These are phyloP conservation scores for Saccharum hybrid DNA, from an alignment of 202 grass and related monocot genomes.

Conservation along the genomic window DNA sequence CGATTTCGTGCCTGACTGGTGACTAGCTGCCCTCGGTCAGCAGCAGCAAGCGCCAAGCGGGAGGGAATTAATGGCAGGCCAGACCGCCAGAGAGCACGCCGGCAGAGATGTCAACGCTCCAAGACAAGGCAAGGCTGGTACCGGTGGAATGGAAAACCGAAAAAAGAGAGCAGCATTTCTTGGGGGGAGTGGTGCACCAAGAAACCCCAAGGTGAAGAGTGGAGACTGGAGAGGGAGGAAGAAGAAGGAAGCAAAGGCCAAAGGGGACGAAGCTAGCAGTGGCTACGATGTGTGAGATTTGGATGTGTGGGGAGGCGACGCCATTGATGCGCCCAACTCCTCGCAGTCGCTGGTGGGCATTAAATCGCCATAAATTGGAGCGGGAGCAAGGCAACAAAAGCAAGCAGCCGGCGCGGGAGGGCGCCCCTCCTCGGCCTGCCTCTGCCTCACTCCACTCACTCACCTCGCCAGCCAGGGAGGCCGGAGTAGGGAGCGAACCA, in stretches of 20 bases:
- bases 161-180: conserved; percentile 33
- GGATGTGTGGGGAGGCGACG: conserved; percentile 38
- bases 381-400: conserved; percentile 52
- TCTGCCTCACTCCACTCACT: neutral
- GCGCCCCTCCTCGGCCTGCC: too few species aligned
- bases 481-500: neutral
- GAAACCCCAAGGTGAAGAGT: conserved; percentile 13
- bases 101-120: conserved; percentile 37
- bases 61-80: conserved; percentile 34
- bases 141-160: neutral
- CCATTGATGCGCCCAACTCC: conserved; percentile 50
- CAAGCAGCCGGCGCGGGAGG: conserved; percentile 28
- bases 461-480: too few species aligned
- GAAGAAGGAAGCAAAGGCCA: neutral
- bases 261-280: neutral
- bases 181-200: neutral
- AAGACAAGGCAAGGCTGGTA: neutral
- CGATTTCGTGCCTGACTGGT: too few species aligned
- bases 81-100: neutral
- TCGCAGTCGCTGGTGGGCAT: conserved; percentile 51
- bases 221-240: neutral
- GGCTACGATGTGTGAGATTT: conserved; percentile 27
- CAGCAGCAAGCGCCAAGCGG: neutral
- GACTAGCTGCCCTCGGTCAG: neutral
- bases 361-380: conserved; percentile 44